These are phyloP conservation scores for Solanum medicagineum DNA, from an alignment of 257 asterid species.

Conservation along the genomic window DNA sequence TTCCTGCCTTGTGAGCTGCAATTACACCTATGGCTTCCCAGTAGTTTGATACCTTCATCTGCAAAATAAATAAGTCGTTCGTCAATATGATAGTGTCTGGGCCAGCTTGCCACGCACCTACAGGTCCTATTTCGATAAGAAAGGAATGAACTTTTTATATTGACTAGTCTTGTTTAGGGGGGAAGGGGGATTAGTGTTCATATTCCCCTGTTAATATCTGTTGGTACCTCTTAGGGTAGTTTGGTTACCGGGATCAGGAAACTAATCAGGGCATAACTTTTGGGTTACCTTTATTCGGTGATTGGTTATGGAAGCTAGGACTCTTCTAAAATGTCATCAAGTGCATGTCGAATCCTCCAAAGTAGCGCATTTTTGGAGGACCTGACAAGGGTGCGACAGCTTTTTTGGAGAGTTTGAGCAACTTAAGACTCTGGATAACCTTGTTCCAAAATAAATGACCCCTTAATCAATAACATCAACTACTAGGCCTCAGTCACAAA, in stretches of 20 bases:
- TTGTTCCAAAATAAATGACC: not conserved
- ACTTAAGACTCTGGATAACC: not conserved
- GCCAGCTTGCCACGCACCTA: not conserved
- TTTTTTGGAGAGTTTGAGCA: not conserved
- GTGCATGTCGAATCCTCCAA: not conserved
- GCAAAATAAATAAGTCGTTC: not conserved
- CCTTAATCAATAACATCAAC: not conserved
- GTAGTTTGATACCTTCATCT: constrained; percentile 72
- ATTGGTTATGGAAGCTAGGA: not conserved
- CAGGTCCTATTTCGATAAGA: not conserved
- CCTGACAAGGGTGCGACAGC: not conserved
- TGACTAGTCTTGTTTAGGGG: not conserved
- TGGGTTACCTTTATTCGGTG: not conserved
- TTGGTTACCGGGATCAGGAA: too few species aligned
- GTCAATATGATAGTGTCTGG: not conserved
- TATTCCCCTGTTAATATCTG: not conserved
- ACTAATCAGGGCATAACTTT: too few species aligned
- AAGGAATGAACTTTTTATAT: not conserved
- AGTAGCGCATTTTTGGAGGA: not conserved
- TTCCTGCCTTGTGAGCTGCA: constrained; percentile 89
- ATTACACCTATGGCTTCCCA: constrained; percentile 94
- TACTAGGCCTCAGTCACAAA: not conserved
- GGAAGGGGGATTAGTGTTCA: not conserved
- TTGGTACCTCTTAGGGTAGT: not conserved
- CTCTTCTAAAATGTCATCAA: not conserved